Base-by-base conservation (phyloP, 805 yeast species). In the Suhomyces sp. region DNA sequence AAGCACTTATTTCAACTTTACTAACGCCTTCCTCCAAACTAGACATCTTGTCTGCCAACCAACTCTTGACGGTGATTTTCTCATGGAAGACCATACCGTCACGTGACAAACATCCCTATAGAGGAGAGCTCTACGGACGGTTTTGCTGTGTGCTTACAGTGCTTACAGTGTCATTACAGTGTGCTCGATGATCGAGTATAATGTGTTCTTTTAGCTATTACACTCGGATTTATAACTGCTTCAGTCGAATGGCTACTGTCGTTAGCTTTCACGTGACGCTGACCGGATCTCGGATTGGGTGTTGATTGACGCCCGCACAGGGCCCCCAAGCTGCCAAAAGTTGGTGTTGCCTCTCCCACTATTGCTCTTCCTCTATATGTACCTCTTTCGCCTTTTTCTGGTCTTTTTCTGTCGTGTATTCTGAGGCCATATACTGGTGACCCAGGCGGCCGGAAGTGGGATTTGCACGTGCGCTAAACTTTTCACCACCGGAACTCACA, bases 1-100 rank as follows among this genome's bases (percentile, higher is more conserved):
- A 5, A 22, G 24, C 44, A 12, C 13, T 26, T 19, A 55, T 45
- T 7, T 50, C 49, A 27, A 55, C 33, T 49, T 55, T 50, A 33
- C 44, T 46, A 15, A 55, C 51, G 24, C 49, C 51, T 48, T 52
- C 47, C 47, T 55, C 58, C 8, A 55, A 46, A n/a, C 41, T 33
- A 22, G 57, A 54, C 57, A 54, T 54, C 17, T 33, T 33, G 7
- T 33, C 36, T 33, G 12, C 10, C 4, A 9, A 9, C 9, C 5
- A 19, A 8, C 29, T 27, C 4, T 27, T 9, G 12, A 27, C 7
- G 12, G 29, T 27, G 29, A 8, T 27, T 29, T 29, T 29, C 12
- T 29, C n/a, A 29, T 12, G n/a, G 2, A 5, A 12, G 12, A 29
- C n/a, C 33, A 29, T 12, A 13, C 5, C n/a, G 41, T 36, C 41